Evolutionary conservation across 23 red algal genomes (phyloP).

Genomic region (Pyropia haitanensis): DNA sequence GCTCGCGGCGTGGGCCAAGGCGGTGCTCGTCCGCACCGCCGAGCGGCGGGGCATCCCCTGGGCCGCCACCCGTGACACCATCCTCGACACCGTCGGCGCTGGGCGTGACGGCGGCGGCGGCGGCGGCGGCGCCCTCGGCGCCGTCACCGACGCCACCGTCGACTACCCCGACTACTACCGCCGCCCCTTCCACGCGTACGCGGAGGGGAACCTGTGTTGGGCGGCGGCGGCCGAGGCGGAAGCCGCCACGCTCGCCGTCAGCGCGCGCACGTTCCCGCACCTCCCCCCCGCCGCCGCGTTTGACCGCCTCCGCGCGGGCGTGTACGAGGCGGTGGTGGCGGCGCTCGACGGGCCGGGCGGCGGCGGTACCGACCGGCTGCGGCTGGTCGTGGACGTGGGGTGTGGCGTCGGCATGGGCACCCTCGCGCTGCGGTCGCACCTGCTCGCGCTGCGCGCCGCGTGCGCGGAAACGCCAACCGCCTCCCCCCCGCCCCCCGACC

Average conservation of each 20-base stretch:
- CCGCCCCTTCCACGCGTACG: conserved; percentile 56
- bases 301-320: conserved; percentile 4
- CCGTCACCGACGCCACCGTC: conserved; percentile 4
- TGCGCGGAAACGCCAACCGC: too few species aligned
- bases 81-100: conserved; percentile 1
- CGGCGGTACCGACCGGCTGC: background rate
- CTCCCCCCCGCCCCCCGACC: too few species aligned
- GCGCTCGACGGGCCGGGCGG: too few species aligned
- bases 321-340: conserved; percentile 4
- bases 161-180: conserved; percentile 38
- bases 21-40: conserved; percentile 32
- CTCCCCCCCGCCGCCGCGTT: conserved; percentile 1
- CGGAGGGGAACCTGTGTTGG: conserved; percentile 54
- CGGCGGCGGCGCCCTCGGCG: conserved; percentile 1
- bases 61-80: conserved; percentile 7
- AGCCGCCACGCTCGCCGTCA: conserved; percentile 25
- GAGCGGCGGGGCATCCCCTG: conserved; percentile 28
- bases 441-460: background rate
- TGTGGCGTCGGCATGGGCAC: conserved; percentile 49
- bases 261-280: conserved; percentile 10
- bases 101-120: background rate
- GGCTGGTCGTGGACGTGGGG: conserved; percentile 36
- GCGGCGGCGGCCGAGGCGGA: conserved; percentile 42
- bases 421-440: background rate
- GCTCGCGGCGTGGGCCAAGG: conserved; percentile 10